Conservation (phyloP, 768 basidiomycete genomes). For the Calocera viscosa region DNA sequence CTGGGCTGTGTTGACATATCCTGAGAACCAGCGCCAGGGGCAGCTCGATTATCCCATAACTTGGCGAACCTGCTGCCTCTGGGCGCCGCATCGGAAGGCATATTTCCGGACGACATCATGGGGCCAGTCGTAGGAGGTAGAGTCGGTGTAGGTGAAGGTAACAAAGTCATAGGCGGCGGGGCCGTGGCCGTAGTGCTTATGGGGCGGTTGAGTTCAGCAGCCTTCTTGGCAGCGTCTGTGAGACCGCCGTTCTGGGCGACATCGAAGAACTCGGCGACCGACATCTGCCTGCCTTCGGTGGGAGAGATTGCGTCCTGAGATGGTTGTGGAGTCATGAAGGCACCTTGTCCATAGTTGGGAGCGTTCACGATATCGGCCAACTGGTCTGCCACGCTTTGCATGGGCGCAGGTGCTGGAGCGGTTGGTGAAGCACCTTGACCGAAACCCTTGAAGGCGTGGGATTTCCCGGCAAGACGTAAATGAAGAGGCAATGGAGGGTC, state of each 20-base stretch:
- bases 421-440: neutral
- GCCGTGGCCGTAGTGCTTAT: neutral
- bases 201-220: neutral
- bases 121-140: neutral
- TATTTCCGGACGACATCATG: neutral
- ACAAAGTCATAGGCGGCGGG: neutral
- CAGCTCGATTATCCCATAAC: neutral
- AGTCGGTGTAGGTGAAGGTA: neutral
- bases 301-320: neutral
- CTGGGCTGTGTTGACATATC: neutral
- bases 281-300: neutral
- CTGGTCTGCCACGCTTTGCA: neutral
- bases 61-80: slow-evolving; percentile 6
- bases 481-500: neutral
- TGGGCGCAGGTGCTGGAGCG: neutral
- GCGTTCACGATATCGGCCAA: neutral
- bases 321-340: neutral
- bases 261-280: neutral
- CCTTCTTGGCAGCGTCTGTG: neutral
- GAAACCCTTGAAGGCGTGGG: neutral
- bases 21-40: neutral
- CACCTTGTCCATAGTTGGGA: neutral
- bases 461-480: neutral
- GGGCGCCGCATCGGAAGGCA: neutral
- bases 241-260: neutral